Base-by-base conservation (phyloP, 2,329 filamentous ascomycete genomes). In the Fusarium odoratissimum region DNA sequence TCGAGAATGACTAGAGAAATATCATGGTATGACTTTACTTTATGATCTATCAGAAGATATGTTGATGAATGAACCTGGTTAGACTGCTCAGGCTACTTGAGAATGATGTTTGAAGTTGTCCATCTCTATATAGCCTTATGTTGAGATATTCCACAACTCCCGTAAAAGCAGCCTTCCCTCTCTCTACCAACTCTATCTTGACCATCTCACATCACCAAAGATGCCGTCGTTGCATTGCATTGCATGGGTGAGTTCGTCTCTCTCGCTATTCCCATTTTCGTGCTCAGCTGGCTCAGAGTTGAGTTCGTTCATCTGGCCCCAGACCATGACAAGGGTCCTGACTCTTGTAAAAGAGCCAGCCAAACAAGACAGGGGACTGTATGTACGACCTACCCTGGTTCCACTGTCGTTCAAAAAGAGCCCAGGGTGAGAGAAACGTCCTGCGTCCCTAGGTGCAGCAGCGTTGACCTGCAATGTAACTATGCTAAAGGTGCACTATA, bases 271-370 rank as follows among this genome's bases (percentile, higher is more conserved):
- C 57, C 60, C 69, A 60, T 69, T 55, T 64, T 60, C 28, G 64
- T 70, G 40, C 35, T 65, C 41, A 40, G 44, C 65, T 72, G 70
- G 70, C 70, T 72, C 70, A 72, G 70, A 73, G 65, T 72, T 72
- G 70, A 72, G 70, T 72, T 72, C 65, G 31, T 71, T 72, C 65
- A 56, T 64, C 58, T 38, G 60, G 68, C 64, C 68, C 69, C 64
- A 72, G 68, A 58, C 69, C 54, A 51, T 38, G 70, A 72, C 70
- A 72, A 73, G 70, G 70, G 65, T 73, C 70, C 51, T 72, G 70
- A 72, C 70, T 72, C 70, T 72, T 73, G 69, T 62, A 54, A 44
- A 12, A 45, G 49, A 40, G 23, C 49, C 49, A 56, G 46, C 31
- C 60, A 48, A 57, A 57, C 54, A 57, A 19, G 54, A 56, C 58